Evolutionary conservation across 2,329 filamentous ascomycete genomes (phyloP), one percentile per base, ranked within the genome.

Genomic region (Ceratocystis eucalypticola): DNA sequence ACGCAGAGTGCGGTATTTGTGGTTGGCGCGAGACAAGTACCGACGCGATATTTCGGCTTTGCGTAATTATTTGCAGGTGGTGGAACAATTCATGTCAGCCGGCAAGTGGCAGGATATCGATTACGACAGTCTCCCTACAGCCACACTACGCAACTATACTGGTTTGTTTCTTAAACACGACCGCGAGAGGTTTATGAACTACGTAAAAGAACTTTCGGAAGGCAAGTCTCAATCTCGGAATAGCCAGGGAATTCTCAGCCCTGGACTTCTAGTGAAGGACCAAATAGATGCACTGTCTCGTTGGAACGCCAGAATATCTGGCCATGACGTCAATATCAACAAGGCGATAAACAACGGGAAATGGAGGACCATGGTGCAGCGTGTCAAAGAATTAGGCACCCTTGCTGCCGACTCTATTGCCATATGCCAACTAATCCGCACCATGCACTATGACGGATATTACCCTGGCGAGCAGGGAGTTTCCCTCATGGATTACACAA

Each of bases 11-110:
- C 71, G 76, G 0, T 84, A 84, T 70, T 76, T 86, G 4, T 80
- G 80, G 61, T 75, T 80, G 67, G 80, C 81, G 5, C 78, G 83
- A 12, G 79, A 84, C 69, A 71, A 74, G 2, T 84, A 83, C 71
- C 80, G 82, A 45, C 77, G 78, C 66, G 78, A 79, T 46, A 72
- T 79, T 0, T 80, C 82, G 3, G 77, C 77, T 0, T 77, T 86
- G 15, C 80, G 82, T 17, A 79, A 80, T 69, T 76, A 80, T 22
- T 75, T 84, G 1, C 75, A 78, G 5, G 70, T 84, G 5, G 80
- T 85, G 0, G 83, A 85, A 72, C 77, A 79, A 1, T 71, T 82
- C 41, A 74, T 85, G 66, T 74, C 78, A 0, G 76, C 76, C 41
- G 74, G 79, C 1, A 77, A 74, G 0, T 80, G 79, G 67, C 71